Evolutionary conservation across 1,139 yeast species (phyloP).

Genomic region (Pichiaceae sp.): DNA sequence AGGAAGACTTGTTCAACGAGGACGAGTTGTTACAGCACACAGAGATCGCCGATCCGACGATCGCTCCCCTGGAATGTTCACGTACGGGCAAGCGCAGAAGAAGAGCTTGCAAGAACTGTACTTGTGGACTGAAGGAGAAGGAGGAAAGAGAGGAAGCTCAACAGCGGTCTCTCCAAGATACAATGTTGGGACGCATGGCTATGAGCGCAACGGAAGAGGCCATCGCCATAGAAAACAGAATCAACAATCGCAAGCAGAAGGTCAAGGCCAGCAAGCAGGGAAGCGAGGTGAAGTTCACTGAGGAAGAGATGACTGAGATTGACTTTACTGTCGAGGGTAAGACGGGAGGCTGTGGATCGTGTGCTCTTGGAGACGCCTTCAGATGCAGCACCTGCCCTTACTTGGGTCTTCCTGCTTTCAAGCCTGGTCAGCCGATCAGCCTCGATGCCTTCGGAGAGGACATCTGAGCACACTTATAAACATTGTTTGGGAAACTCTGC

Average conservation of each 20-base stretch:
- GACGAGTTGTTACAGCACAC: slow-evolving; percentile 19
- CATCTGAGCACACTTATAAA: slow-evolving; percentile 15
- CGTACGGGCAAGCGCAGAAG: slow-evolving; percentile 55
- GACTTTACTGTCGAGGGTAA: slow-evolving; percentile 95
- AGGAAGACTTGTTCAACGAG: slow-evolving; percentile 20
- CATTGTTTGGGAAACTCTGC: neutral
- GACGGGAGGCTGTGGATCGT: slow-evolving; percentile 93
- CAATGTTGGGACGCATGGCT: slow-evolving; percentile 40
- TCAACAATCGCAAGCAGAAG: slow-evolving; percentile 31
- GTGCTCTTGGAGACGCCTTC: slow-evolving; percentile 96
- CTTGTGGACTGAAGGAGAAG: slow-evolving; percentile 87
- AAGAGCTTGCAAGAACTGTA: slow-evolving; percentile 93
- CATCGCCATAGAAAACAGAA: slow-evolving; percentile 41
- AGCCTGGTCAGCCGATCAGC: slow-evolving; percentile 78
- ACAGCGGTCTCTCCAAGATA: slow-evolving; percentile 39
- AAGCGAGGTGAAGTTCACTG: slow-evolving; percentile 45
- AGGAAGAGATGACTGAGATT: slow-evolving; percentile 71
- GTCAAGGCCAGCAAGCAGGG: slow-evolving; percentile 22
- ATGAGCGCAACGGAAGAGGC: slow-evolving; percentile 48
- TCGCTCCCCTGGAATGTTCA: slow-evolving; percentile 39
- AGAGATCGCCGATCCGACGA: slow-evolving; percentile 20
- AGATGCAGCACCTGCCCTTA: slow-evolving; percentile 98
- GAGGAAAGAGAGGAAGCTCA: slow-evolving; percentile 49
- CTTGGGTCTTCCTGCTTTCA: slow-evolving; percentile 93
- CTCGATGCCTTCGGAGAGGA: slow-evolving; percentile 45